Evolutionary conservation across 441 rosid species (phyloP).

Genomic region (Isatis lusitanica): DNA sequence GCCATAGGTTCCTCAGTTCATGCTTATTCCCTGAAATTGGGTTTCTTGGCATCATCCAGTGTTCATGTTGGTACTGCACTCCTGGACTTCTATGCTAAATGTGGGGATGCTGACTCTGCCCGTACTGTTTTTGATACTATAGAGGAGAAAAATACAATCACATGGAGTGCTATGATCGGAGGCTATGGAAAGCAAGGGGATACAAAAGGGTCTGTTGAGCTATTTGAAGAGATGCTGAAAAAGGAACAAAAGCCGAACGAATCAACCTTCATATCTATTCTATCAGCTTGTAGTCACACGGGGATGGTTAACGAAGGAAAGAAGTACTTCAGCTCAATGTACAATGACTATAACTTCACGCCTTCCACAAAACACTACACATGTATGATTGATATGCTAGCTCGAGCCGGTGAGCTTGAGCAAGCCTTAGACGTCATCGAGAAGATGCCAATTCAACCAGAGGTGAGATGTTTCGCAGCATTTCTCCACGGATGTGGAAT

Average conservation of each 20-base stretch:
- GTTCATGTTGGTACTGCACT: slow-evolving; percentile 63
- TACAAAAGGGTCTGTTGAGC: slow-evolving; percentile 43
- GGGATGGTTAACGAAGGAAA: slow-evolving; percentile 65
- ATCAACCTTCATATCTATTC: slow-evolving; percentile 58
- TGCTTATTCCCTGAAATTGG: slow-evolving; percentile 55
- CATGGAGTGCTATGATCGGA: slow-evolving; percentile 77
- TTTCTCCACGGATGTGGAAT: slow-evolving; percentile 82
- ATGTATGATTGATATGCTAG: slow-evolving; percentile 61
- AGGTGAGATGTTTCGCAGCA: slow-evolving; percentile 51
- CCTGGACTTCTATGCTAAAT: slow-evolving; percentile 63
- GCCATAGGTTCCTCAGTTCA: slow-evolving; percentile 62
- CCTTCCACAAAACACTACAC: slow-evolving; percentile 65
- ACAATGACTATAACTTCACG: slow-evolving; percentile 44
- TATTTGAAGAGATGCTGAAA: slow-evolving; percentile 54
- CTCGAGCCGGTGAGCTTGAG: slow-evolving; percentile 67
- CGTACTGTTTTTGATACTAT: slow-evolving; percentile 53
- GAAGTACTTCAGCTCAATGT: slow-evolving; percentile 54
- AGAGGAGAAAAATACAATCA: slow-evolving; percentile 50
- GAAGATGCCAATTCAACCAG: slow-evolving; percentile 59
- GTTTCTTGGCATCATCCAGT: slow-evolving; percentile 46
- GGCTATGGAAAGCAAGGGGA: slow-evolving; percentile 68
- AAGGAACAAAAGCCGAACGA: slow-evolving; percentile 51
- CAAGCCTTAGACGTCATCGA: slow-evolving; percentile 57
- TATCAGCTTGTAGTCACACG: slow-evolving; percentile 60
- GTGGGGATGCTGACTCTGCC: slow-evolving; percentile 64